Evolutionary conservation across 1,139 yeast genomes (phyloP), one percentile per base, ranked within the genome.

Genomic region (Eremothecium sinecaudum): DNA sequence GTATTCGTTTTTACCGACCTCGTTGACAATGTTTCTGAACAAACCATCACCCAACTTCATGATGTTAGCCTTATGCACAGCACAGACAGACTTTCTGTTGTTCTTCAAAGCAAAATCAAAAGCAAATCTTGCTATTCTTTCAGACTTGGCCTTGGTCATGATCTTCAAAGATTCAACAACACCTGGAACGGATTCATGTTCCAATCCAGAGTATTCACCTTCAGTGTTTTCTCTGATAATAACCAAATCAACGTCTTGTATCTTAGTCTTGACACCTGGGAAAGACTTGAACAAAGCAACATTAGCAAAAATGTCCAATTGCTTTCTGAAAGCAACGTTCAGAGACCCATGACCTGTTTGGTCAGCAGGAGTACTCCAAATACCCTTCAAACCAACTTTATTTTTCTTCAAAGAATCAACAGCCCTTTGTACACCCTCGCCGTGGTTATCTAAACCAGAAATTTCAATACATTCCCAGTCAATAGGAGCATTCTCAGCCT

Each of bases 41-140:
- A 90, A 75, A 64, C 98, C 98, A 62, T 90, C 98, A 61, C 95
- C 94, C 59, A 86, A 77, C 71, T 90, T 90, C 98, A 90, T 90
- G 58, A 90, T 90, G 74, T 90, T 90, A 50, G 98, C 98, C 71
- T 90, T 90, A 77, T 90, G 98, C 59, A 90, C 90, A 50, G 95
- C 96, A 39, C 96, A 86, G 47, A 90, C 97, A 56, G 75, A 69
- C 64, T 80, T 77, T 69, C 97, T 81, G 71, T 81, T 75, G 73
- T 90, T 83, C 68, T 80, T 81, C 62, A 74, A 69, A 45, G 97
- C 97, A 55, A 82, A 90, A 67, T 90, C 97, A 57, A 84, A 87
- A 32, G 98, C 97, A 54, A 90, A 90, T 66, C 90, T 81, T 51
- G 95, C 96, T 52, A 90, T 82, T 69, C 98, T 79, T 73, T 90